A percentile compares a stretch with the other conserved stretches of the same genome.
These are phyloP conservation scores for Fusarium sp. DNA, from an alignment of 2,329 filamentous ascomycete genomes.

Conservation along the genomic window DNA sequence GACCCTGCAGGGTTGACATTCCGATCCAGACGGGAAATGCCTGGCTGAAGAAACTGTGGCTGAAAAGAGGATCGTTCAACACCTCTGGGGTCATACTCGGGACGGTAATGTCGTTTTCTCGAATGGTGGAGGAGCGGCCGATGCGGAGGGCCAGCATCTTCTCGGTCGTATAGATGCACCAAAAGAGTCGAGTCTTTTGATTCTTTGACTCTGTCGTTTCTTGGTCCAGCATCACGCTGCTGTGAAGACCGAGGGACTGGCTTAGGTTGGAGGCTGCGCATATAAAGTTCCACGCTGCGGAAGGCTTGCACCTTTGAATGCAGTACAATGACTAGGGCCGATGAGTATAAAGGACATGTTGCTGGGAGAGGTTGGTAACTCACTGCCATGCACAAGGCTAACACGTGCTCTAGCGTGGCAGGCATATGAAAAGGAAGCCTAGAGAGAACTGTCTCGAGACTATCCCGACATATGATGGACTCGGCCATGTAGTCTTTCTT, in stretches of 20 bases:
- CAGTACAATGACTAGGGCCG: conserved; percentile 23
- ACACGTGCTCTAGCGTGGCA: conserved; percentile 21
- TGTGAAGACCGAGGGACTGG: conserved; percentile 39
- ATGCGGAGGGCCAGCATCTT: conserved; percentile 43
- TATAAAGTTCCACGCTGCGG: conserved; percentile 39
- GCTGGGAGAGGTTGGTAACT: not conserved
- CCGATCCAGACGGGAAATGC: conserved; percentile 27
- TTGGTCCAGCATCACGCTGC: conserved; percentile 10
- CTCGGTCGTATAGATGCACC: conserved; percentile 42
- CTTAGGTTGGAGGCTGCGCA: conserved; percentile 31
- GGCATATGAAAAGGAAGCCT: conserved; percentile 36
- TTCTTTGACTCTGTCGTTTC: conserved; percentile 15
- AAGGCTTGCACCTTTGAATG: conserved; percentile 34
- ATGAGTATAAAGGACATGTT: not conserved
- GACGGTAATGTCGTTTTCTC: conserved; percentile 44
- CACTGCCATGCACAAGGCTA: conserved; percentile 37
- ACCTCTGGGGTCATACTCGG: conserved; percentile 4
- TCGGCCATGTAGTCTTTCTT: conserved; percentile 1
- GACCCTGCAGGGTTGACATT: conserved; percentile 35
- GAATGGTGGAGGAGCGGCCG: conserved; percentile 41
- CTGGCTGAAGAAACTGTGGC: not conserved
- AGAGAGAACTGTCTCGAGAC: conserved; percentile 39
- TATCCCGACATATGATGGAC: conserved; percentile 27
- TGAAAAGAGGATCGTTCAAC: not conserved
- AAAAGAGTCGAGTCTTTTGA: conserved; percentile 38